Conservation (phyloP, 768 basidiomycete genomes). For the Neoboletus subvelutipes region DNA sequence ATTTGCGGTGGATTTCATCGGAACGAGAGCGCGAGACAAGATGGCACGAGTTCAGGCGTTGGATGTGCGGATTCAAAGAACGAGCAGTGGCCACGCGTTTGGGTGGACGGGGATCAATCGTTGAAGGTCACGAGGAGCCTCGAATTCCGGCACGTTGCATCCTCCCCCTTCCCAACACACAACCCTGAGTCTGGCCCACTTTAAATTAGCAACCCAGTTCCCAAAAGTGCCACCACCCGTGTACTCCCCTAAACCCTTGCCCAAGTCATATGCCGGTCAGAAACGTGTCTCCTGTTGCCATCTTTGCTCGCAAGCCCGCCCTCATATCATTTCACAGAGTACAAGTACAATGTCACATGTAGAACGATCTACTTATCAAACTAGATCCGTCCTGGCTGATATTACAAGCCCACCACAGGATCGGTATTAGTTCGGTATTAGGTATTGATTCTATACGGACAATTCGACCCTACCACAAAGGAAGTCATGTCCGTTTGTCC, state of each 20-base stretch:
- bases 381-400: neutral
- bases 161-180: neutral
- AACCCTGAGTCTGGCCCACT: neutral
- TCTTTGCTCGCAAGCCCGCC: neutral
- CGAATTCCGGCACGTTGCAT: neutral
- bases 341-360: neutral
- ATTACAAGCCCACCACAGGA: neutral
- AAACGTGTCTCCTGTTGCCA: neutral
- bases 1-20: neutral
- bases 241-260: too few relatives aligned
- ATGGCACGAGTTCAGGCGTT: neutral
- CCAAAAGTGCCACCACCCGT: neutral
- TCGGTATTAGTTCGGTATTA: neutral
- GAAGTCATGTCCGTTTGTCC: constrained; percentile 15
- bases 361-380: neutral
- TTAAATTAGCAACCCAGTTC: neutral
- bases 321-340: too few relatives aligned
- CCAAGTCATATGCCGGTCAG: neutral
- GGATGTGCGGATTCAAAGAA: constrained; percentile 6
- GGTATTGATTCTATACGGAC: neutral
- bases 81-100: neutral
- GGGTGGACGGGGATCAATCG: neutral
- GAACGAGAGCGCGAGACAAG: constrained; percentile 2
- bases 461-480: neutral
- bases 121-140: too few relatives aligned